phyloP scores from a whole-genome alignment of 495 filamentous ascomycete genomes.

The Aspergillus olivimuriae region DNA sequence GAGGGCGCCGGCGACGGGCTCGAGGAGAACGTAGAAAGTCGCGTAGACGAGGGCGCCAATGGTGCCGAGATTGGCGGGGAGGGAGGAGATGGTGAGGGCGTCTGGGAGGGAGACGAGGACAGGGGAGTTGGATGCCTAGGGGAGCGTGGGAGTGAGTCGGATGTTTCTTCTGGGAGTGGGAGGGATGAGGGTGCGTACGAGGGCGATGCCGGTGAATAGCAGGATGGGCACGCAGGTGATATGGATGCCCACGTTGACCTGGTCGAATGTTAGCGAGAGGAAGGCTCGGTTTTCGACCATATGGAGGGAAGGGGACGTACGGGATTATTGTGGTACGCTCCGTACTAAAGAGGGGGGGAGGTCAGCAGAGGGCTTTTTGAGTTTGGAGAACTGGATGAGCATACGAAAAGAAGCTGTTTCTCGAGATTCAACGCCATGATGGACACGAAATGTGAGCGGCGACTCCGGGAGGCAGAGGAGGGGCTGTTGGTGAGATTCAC shows the following conservation, averaged over 20 bases:
- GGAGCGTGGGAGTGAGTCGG: not conserved
- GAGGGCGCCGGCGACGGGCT: constrained; percentile 79
- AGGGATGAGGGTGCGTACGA: constrained; percentile 49
- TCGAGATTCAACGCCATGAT: constrained; percentile 71
- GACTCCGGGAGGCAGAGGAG: no score
- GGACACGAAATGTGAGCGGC: constrained; percentile 3
- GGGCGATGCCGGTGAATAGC: constrained; percentile 68
- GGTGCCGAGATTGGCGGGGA: constrained; percentile 77
- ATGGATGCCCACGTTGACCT: constrained; percentile 85
- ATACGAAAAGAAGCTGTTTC: constrained; percentile 72
- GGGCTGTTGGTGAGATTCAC: no score
- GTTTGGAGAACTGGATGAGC: constrained; percentile 19
- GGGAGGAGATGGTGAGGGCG: constrained; percentile 62
- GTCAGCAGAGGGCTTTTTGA: constrained; percentile 4
- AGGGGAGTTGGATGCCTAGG: constrained; percentile 70
- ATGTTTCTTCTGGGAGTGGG: not conserved
- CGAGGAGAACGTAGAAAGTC: constrained; percentile 81
- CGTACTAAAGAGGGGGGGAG: constrained; percentile 60
- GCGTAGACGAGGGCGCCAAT: constrained; percentile 65
- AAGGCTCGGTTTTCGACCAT: not conserved
- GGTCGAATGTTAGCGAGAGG: constrained; percentile 4
- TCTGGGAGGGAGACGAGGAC: constrained; percentile 64
- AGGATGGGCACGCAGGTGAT: constrained; percentile 83
- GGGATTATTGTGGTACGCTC: constrained; percentile 83
- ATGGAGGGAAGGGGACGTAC: constrained; percentile 35